Evolutionary conservation across 768 basidiomycete species (phyloP).

Genomic region (Pholiota molesta): DNA sequence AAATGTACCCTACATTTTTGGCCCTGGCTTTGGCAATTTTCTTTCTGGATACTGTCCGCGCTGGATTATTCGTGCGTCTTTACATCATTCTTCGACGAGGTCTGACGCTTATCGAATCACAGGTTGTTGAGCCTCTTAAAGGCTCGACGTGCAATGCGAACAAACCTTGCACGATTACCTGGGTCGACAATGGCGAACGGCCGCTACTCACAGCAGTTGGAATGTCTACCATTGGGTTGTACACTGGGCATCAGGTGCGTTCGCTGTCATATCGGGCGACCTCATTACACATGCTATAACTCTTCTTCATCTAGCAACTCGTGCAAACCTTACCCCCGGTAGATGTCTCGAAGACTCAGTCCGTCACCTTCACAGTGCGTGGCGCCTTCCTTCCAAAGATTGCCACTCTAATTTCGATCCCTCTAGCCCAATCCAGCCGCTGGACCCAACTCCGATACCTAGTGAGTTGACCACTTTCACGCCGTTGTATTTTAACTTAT

Average conservation of each 20-base stretch:
- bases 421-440: slow-evolving; percentile 47
- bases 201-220: slow-evolving; percentile 58
- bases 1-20: slow-evolving; percentile 20
- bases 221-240: slow-evolving; percentile 56
- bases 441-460: slow-evolving; percentile 58
- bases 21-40: slow-evolving; percentile 22
- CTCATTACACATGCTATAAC: neutral
- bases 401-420: neutral
- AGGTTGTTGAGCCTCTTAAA: slow-evolving; percentile 37
- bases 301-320: slow-evolving; percentile 42
- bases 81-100: no score
- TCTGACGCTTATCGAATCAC: neutral
- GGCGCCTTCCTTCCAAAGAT: neutral
- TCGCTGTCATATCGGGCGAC: neutral
- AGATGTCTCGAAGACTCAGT: slow-evolving; percentile 49
- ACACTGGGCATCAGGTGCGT: slow-evolving; percentile 56
- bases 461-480: slow-evolving; percentile 43
- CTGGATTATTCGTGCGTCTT: slow-evolving; percentile 44
- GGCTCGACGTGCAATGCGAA: slow-evolving; percentile 54
- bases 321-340: slow-evolving; percentile 60
- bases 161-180: slow-evolving; percentile 54
- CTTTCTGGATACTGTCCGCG: slow-evolving; percentile 29
- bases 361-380: slow-evolving; percentile 54
- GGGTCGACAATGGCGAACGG: slow-evolving; percentile 62
- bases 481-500: slow-evolving; percentile 10